Evolutionary conservation across 2,329 filamentous ascomycete species (phyloP), one percentile per base, ranked within the genome.

Genomic region (Meredithiella fracta): DNA sequence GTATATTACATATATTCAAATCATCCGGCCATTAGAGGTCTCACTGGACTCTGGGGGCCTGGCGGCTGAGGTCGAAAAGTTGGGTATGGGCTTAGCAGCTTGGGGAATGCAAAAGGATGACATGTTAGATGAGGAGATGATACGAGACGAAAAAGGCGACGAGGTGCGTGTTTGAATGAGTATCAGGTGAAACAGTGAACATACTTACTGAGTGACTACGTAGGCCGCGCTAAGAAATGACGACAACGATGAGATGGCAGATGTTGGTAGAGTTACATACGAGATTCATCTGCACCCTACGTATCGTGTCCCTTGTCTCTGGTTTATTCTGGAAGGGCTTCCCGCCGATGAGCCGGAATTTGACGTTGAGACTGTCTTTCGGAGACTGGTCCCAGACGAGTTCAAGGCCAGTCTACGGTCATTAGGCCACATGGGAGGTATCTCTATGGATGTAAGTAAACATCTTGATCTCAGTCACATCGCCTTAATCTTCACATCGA

Each of bases 201-300:
- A 40, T 54, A 29, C 60, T 63, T 47, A 62, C 60, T 51, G 63
- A n/a, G 20, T 44, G 7, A 26, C 29, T 25, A 7, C 25, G 20
- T 54, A 55, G 53, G 57, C 57, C 17, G 53, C 29, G n/a, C 8
- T 58, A 11, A 38, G 57, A 51, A 25, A 23, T 29, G 17, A 47
- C 15, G 3, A 15, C 14, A 23, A 29, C 14, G 49, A 50, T 3
- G 57, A 53, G 17, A 54, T 49, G 6, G 29, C n/a, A 11, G 68
- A 67, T 59, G 65, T 66, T 60, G 69, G 70, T 56, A 70, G 73
- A 62, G 78, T 86, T 61, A 74, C 77, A 59, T 90, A 89, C 69
- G 82, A 88, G 66, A 79, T 90, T 62, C 76, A 86, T 63, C 73
- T 85, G 59, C 86, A 88, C 62, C 79, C 82, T 56, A 85, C 82